Base-by-base conservation (phyloP, 129 eudicot genomes). In the Logfia minima region DNA sequence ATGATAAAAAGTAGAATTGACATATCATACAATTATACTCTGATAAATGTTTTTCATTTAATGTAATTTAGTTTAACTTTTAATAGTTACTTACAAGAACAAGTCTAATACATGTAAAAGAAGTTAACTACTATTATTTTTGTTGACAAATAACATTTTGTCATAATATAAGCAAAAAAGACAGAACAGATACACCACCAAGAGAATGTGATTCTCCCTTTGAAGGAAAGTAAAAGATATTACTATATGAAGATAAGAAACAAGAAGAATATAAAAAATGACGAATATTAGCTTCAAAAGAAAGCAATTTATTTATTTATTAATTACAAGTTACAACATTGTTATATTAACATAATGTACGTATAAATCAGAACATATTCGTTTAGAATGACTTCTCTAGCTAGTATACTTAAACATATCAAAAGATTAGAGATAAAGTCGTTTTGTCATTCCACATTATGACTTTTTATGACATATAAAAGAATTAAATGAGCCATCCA, bases 151-250 rank as follows among this genome's bases (percentile, higher is more conserved):
- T 63, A 32, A 32, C 45, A 23, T 64, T 48, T 55, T 78, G 59
- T 48, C 23, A 22, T 72, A 34, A 79, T 79, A 34, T 45, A 21
- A 34, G 64, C 8, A 8, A 59, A 53, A 70, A 23, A 1, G 63
- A n/a, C 24, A 31, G 31, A 71, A n/a, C 43, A 66, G 79, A 66
- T 56, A 39, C 75, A 67, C 75, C 64, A 80, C 58, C 79, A 74
- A 74, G 84, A 80, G 84, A 80, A 80, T 80, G 53, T 80, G 84
- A 80, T 80, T 66, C 84, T 80, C 64, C 84, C 79, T 80, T 80
- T 75, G 68, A 73, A 80, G 78, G 74, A 72, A 80, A 80, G 83
- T 39, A 73, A 14, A 80, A 73, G 75, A 73, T 80, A 72, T 73
- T 65, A 72, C 79, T 32, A 26, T 65, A 80, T 66, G 62, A 64